Evolutionary conservation across 805 yeast genomes (phyloP).

Genomic region (Wickerhamiella vanderwaltii): DNA sequence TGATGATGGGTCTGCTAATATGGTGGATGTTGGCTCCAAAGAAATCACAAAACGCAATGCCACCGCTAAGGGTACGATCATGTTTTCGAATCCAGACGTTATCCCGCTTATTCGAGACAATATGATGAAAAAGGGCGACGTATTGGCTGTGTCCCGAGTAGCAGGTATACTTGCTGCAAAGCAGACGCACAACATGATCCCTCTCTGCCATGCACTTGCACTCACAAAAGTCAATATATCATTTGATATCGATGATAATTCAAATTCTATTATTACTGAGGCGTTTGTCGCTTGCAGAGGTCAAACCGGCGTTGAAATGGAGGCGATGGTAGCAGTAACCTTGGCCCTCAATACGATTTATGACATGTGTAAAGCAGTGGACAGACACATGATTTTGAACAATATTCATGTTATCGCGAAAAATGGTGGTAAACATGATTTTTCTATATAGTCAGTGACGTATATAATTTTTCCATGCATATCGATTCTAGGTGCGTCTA

Average conservation of each 20-base stretch:
- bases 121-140: conserved; percentile 41
- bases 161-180: conserved; percentile 44
- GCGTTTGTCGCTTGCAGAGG: conserved; percentile 38
- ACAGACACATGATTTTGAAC: conserved; percentile 34
- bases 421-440: conserved; percentile 34
- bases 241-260: conserved; percentile 22
- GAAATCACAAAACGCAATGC: conserved; percentile 33
- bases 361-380: conserved; percentile 51
- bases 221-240: conserved; percentile 33
- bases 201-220: conserved; percentile 39
- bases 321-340: conserved; percentile 38
- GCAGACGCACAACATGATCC: conserved; percentile 36
- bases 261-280: conserved; percentile 25
- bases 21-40: conserved; percentile 40
- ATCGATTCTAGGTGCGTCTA: background rate
- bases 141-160: conserved; percentile 35
- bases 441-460: conserved; percentile 13
- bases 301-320: conserved; percentile 49
- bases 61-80: conserved; percentile 33
- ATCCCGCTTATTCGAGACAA: conserved; percentile 28
- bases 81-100: conserved; percentile 30
- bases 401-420: conserved; percentile 32
- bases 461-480: background rate
- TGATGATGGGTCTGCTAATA: conserved; percentile 33
- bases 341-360: conserved; percentile 38